phyloP scores from a whole-genome alignment of 495 filamentous ascomycete genomes.

The Lophiostoma macrostomum region DNA sequence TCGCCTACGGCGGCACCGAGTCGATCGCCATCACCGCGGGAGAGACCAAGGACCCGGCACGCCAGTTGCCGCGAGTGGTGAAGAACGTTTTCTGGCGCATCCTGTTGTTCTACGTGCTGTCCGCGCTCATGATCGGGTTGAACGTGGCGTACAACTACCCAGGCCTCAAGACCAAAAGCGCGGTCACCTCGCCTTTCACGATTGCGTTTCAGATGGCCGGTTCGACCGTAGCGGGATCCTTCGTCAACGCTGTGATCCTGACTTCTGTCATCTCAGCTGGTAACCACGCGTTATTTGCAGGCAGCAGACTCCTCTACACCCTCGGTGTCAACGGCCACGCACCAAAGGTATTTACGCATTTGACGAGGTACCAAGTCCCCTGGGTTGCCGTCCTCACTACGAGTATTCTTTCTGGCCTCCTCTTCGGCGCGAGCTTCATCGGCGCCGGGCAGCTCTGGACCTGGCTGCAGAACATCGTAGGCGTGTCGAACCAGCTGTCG shows the following conservation, averaged over 20 bases:
- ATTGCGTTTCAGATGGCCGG: constrained; percentile 53
- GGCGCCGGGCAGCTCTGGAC: constrained; percentile 1
- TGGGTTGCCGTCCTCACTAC: not conserved
- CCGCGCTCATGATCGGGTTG: constrained; percentile 50
- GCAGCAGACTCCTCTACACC: constrained; percentile 14
- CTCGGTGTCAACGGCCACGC: constrained; percentile 16
- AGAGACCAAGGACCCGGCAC: constrained; percentile 71
- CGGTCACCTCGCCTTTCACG: constrained; percentile 52
- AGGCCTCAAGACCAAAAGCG: constrained; percentile 41
- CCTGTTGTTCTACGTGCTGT: constrained; percentile 70
- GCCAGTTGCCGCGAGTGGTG: constrained; percentile 69
- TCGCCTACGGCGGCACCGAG: constrained; percentile 56
- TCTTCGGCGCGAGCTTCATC: not conserved
- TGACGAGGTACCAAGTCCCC: constrained; percentile 1
- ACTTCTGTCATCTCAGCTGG: constrained; percentile 53
- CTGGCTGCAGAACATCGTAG: constrained; percentile 3
- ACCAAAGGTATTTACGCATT: constrained; percentile 1
- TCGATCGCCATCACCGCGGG: constrained; percentile 69
- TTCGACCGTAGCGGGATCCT: constrained; percentile 49
- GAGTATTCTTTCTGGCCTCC: not conserved
- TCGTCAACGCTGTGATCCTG: constrained; percentile 58
- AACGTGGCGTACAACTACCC: constrained; percentile 55
- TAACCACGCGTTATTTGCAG: constrained; percentile 31
- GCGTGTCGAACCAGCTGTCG: constrained; percentile 1
- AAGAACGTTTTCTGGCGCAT: constrained; percentile 82